A percentile compares a stretch with the other conserved stretches of the same genome.
phyloP scores from a whole-genome alignment of 1,284 basidiomycete species.

The Boletus subluridellus region DNA sequence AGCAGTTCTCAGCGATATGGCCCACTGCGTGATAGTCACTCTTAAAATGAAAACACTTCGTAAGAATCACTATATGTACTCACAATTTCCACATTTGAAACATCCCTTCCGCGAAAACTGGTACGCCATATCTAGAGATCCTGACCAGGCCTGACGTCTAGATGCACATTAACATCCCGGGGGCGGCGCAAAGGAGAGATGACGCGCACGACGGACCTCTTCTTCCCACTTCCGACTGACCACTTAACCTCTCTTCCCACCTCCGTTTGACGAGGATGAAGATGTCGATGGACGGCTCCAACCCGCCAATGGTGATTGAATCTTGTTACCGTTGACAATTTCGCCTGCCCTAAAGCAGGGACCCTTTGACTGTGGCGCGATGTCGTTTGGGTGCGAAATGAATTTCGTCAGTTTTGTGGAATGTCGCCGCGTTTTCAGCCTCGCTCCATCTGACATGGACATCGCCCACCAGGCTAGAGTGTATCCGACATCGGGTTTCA shows the following conservation, averaged over 20 bases:
- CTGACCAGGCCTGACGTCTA: slow-evolving; percentile 25
- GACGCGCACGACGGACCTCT: slow-evolving; percentile 25
- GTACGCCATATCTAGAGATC: slow-evolving; percentile 60
- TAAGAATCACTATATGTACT: slow-evolving; percentile 35
- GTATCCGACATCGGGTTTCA: slow-evolving; percentile 5
- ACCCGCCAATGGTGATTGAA: slow-evolving; percentile 21
- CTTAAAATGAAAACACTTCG: slow-evolving; percentile 18
- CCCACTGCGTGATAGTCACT: slow-evolving; percentile 56
- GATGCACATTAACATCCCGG: slow-evolving; percentile 9
- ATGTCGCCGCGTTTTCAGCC: slow-evolving; percentile 14
- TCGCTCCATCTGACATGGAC: slow-evolving; percentile 10
- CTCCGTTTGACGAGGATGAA: slow-evolving; percentile 42
- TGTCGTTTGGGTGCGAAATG: neutral
- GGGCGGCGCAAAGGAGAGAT: neutral
- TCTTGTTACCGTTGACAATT: slow-evolving; percentile 12
- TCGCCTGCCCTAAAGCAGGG: slow-evolving; percentile 35
- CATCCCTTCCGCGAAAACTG: slow-evolving; percentile 80
- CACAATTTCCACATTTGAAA: slow-evolving; percentile 82
- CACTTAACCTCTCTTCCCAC: slow-evolving; percentile 44
- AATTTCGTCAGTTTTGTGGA: slow-evolving; percentile 3
- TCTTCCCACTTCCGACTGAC: slow-evolving; percentile 48
- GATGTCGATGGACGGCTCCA: slow-evolving; percentile 36
- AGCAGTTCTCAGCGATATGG: slow-evolving; percentile 87
- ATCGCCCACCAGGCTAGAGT: slow-evolving; percentile 8
- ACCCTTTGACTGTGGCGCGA: slow-evolving; percentile 31